Conservation (phyloP, 2,329 filamentous ascomycete genomes). For the Exophiala sp. region DNA sequence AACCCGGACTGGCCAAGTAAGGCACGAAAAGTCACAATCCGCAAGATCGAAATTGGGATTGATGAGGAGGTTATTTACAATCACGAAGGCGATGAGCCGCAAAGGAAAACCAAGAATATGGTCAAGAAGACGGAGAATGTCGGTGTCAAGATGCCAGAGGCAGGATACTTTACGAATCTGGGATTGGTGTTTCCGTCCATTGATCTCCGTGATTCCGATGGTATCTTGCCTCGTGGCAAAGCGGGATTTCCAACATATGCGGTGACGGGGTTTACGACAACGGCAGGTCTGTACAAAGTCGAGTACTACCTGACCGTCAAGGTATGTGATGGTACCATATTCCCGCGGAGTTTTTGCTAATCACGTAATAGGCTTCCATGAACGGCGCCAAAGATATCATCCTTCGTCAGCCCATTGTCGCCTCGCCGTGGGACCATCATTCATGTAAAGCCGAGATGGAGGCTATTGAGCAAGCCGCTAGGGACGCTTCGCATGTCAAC, state of each 20-base stretch:
- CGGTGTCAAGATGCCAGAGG: conserved; percentile 79
- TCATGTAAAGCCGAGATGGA: conserved; percentile 99
- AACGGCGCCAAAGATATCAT: conserved; percentile 83
- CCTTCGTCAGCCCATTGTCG: conserved; percentile 87
- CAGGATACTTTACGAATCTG: conserved; percentile 88
- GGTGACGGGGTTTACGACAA: conserved; percentile 87
- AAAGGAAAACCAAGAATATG: conserved; percentile 81
- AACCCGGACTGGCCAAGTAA: conserved; percentile 90
- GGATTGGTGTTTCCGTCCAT: conserved; percentile 87
- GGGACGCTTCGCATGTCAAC: conserved; percentile 83
- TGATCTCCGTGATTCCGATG: conserved; percentile 80
- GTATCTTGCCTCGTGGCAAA: conserved; percentile 79
- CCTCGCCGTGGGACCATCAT: conserved; percentile 91
- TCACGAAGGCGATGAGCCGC: conserved; percentile 91
- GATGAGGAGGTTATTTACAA: conserved; percentile 99
- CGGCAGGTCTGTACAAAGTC: conserved; percentile 93
- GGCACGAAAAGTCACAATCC: conserved; percentile 85
- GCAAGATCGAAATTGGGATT: conserved; percentile 88
- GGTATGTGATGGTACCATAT: conserved; percentile 49
- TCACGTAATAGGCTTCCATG: conserved; percentile 68
- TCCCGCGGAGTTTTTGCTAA: neutral
- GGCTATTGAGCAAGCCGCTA: conserved; percentile 91
- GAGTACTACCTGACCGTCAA: conserved; percentile 95
- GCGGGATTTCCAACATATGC: conserved; percentile 85
- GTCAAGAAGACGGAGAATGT: conserved; percentile 79